Conservation (phyloP, 2,329 filamentous ascomycete species). For the Monilinia vaccinii-corymbosi region DNA sequence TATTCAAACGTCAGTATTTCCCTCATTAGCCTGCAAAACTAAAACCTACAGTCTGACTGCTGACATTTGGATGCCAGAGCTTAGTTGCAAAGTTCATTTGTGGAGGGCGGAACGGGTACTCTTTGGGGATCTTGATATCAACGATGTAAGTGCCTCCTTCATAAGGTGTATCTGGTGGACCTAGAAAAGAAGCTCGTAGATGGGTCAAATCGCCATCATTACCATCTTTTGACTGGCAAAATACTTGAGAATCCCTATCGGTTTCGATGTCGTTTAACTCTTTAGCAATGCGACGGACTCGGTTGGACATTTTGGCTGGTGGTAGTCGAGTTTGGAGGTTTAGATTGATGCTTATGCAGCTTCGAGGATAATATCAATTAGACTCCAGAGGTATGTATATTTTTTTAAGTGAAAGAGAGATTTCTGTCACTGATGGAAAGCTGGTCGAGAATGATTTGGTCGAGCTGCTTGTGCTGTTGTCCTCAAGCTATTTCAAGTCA, state of each 20-base stretch:
- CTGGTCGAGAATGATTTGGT: not conserved
- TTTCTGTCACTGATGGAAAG: not conserved
- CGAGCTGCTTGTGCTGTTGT: not conserved
- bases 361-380: not conserved
- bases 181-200: conserved; percentile 73
- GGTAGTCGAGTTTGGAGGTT: not conserved
- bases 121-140: conserved; percentile 77
- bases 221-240: conserved; percentile 53
- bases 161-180: conserved; percentile 88
- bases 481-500: not conserved
- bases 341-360: not conserved
- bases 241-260: conserved; percentile 71
- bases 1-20: conserved; percentile 34
- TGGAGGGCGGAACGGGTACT: conserved; percentile 91
- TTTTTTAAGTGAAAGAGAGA: too few species aligned
- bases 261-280: conserved; percentile 66
- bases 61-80: conserved; percentile 97
- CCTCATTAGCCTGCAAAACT: not conserved
- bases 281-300: conserved; percentile 53
- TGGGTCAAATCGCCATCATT: conserved; percentile 59
- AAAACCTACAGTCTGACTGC: conserved; percentile 72
- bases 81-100: conserved; percentile 86
- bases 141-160: conserved; percentile 75
- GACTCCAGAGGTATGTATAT: not conserved
- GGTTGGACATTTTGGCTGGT: conserved; percentile 25